Base-by-base conservation (phyloP, 2,329 filamentous ascomycete species). In the Colletotrichum liaoningense region DNA sequence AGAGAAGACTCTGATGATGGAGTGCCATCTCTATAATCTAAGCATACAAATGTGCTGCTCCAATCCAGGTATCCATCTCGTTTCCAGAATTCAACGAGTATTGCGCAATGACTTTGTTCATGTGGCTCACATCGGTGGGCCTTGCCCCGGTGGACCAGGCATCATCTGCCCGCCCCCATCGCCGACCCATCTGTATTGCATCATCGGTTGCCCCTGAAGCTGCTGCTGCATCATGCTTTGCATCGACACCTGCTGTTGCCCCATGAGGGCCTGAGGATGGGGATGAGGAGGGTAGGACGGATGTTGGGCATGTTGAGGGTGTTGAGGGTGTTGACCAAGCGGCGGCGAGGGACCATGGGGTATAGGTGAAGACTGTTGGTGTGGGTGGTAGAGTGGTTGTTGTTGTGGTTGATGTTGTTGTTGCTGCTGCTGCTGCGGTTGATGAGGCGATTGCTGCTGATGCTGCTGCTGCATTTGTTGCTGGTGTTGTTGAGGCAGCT, bases 131-230 rank as follows among this genome's bases (percentile, higher is more conserved):
- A 60, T 58, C 1, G 58, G 30, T 33, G 54, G 55, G 2, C 54
- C 59, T 14, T 56, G 70, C 22, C 58, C 57, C 1, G 54, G 77
- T 9, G 72, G 73, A 9, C 80, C 80, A 12, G 78, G 78, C 80
- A 86, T 84, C 81, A 87, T 84, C 62, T 84, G 82, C 22, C 83
- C 80, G 28, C 85, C 80, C 74, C 87, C 83, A 22, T 87, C 83
- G 16, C 82, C 84, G 4, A 85, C 83, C 87, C 86, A 88, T 70
- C 82, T 81, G 14, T 70, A 73, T 22, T 73, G 70, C 76, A 84
- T 79, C 54, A 79, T 78, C 54, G 78, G 79, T 5, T 79, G 79
- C 19, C 77, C 59, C 1, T 49, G 59, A 5, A n/a, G 42, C n/a
- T 52, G 60, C 28, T 72, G 69, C 16, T 59, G 64, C 60, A 73